Evolutionary conservation across 768 basidiomycete genomes (phyloP).

Genomic region (Mycena alexandri): DNA sequence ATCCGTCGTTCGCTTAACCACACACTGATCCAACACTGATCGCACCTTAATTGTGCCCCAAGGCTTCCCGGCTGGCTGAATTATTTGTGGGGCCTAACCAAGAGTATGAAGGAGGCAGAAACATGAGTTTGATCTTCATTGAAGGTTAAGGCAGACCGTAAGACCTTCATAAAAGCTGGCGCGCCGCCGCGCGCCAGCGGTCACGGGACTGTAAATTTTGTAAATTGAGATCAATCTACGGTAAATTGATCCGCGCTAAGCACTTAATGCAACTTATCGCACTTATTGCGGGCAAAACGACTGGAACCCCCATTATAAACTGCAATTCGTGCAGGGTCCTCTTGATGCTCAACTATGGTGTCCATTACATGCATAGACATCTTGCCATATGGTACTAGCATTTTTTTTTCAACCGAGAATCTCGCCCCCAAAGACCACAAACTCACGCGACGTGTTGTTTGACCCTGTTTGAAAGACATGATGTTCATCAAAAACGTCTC

Average conservation of each 20-base stretch:
- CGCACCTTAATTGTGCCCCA: too few relatives aligned
- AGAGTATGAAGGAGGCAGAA: too few relatives aligned
- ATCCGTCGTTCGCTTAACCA: too few relatives aligned
- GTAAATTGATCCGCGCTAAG: constrained; percentile 18
- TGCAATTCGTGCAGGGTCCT: neutral
- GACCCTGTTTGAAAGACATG: neutral
- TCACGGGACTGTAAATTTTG: constrained; percentile 29
- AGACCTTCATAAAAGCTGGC: neutral
- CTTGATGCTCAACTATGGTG: neutral
- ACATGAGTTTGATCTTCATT: too few relatives aligned
- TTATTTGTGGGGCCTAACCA: too few relatives aligned
- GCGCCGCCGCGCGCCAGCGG: neutral
- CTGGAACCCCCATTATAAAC: neutral
- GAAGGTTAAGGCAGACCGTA: too few relatives aligned
- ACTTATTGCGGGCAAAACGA: constrained; percentile 22
- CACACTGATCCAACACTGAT: too few relatives aligned
- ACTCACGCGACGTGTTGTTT: neutral
- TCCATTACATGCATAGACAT: neutral
- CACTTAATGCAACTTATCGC: constrained; percentile 9
- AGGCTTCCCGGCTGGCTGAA: too few relatives aligned
- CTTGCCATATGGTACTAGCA: neutral
- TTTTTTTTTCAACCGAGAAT: neutral
- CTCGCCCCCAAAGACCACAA: neutral
- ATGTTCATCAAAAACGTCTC: too few relatives aligned
- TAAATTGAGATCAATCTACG: constrained; percentile 24